A percentile compares a stretch with the other conserved stretches of the same genome.
These are phyloP conservation scores for Epichloe gansuensis DNA, from an alignment of 2,329 filamentous ascomycete species.

Conservation along the genomic window DNA sequence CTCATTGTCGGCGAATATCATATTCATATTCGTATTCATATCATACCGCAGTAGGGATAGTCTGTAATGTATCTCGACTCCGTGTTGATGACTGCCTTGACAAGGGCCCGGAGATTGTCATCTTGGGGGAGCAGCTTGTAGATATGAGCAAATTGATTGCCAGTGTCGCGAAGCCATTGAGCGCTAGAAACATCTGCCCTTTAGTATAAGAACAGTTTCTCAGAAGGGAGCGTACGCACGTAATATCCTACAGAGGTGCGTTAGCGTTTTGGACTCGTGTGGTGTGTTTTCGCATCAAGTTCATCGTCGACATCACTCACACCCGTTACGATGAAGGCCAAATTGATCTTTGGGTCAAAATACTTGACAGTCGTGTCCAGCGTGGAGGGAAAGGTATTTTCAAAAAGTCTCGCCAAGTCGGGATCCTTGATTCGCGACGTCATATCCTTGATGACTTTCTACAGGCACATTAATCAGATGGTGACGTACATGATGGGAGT, in stretches of 20 bases:
- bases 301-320: constrained; percentile 55
- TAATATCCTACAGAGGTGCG: constrained; percentile 11
- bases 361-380: constrained; percentile 72
- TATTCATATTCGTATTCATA: too few relatives aligned
- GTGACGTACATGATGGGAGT: neutral
- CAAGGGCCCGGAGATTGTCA: constrained; percentile 52
- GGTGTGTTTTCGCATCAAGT: constrained; percentile 17
- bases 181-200: constrained; percentile 7
- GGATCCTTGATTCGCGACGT: constrained; percentile 29
- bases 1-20: neutral
- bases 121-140: constrained; percentile 42
- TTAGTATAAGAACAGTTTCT: neutral
- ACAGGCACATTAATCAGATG: neutral
- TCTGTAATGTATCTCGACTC: constrained; percentile 55
- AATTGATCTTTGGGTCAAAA: constrained; percentile 50
- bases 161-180: constrained; percentile 70
- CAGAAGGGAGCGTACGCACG: constrained; percentile 6
- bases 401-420: constrained; percentile 67
- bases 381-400: constrained; percentile 74
- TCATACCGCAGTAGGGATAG: constrained; percentile 55
- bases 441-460: constrained; percentile 22
- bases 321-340: constrained; percentile 71
- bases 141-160: constrained; percentile 61
- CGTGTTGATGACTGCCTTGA: constrained; percentile 58
- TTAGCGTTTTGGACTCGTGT: constrained; percentile 19